phyloP scores from a whole-genome alignment of 1,284 basidiomycete genomes.

The Ceratobasidium sp. region DNA sequence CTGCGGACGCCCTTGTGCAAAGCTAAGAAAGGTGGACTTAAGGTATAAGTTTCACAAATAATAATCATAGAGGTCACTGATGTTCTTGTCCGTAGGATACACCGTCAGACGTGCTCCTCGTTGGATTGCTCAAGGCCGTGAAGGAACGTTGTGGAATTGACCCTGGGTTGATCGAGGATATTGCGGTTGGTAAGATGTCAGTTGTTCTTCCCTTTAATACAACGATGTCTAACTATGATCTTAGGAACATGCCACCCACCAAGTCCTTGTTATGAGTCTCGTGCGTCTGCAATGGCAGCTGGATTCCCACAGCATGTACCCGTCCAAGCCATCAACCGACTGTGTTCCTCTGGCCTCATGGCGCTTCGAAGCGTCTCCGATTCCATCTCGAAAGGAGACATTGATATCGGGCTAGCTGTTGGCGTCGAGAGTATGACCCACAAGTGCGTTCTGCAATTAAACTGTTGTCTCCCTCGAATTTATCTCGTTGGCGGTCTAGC shows the following conservation, averaged over 20 bases:
- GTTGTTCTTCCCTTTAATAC: not conserved
- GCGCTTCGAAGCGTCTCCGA: conserved; percentile 85
- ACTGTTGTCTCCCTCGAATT: not conserved
- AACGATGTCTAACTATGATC: not conserved
- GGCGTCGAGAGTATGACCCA: conserved; percentile 88
- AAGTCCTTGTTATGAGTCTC: conserved; percentile 76
- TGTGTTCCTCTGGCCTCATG: conserved; percentile 89
- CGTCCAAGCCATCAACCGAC: conserved; percentile 81
- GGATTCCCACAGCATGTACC: conserved; percentile 84
- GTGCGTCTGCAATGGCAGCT: conserved; percentile 83
- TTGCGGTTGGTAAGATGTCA: conserved; percentile 75
- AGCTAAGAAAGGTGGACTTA: conserved; percentile 83
- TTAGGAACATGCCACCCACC: conserved; percentile 87
- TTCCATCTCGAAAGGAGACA: conserved; percentile 75
- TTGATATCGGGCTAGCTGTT: conserved; percentile 78
- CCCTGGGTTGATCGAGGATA: conserved; percentile 77
- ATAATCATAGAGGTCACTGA: not conserved
- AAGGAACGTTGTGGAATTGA: conserved; percentile 65
- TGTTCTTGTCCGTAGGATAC: conserved; percentile 59
- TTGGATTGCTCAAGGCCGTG: conserved; percentile 74
- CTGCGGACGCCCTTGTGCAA: conserved; percentile 83
- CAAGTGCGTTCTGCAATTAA: conserved; percentile 65
- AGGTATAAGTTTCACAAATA: conserved; percentile 53
- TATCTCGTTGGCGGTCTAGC: conserved; percentile 58
- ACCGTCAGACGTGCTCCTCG: conserved; percentile 78